phyloP scores from a whole-genome alignment of 2,329 filamentous ascomycete genomes.

The Tolypocladium sp. region DNA sequence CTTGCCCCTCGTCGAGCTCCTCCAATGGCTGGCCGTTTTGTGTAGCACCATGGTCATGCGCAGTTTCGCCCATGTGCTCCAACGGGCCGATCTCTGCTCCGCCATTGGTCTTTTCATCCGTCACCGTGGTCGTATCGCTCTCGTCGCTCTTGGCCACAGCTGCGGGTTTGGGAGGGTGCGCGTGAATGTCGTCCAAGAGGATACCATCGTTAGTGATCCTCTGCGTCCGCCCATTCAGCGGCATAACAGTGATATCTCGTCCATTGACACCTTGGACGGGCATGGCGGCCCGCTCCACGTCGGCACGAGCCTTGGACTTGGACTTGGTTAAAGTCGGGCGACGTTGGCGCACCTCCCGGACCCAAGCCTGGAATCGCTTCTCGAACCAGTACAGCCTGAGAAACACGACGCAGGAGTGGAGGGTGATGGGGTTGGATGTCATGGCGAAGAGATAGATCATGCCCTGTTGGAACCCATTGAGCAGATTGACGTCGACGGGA shows the following conservation, averaged over 20 bases:
- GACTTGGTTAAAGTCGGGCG: conserved; percentile 57
- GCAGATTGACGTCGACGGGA: conserved; percentile 57
- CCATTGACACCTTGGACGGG: conserved; percentile 56
- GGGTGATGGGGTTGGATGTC: conserved; percentile 72
- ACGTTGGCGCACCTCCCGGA: conserved; percentile 58
- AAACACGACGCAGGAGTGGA: conserved; percentile 82
- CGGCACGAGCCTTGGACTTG: conserved; percentile 37
- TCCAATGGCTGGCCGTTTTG: not conserved
- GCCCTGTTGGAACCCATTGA: conserved; percentile 66
- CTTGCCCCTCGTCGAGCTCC: not conserved
- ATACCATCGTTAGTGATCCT: conserved; percentile 55
- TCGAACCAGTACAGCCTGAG: conserved; percentile 97
- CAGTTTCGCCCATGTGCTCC: conserved; percentile 1
- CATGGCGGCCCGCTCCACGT: conserved; percentile 25
- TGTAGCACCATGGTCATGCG: not conserved
- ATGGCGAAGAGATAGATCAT: conserved; percentile 64
- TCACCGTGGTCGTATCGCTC: conserved; percentile 27
- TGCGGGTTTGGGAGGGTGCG: conserved; percentile 15
- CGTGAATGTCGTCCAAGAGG: conserved; percentile 31
- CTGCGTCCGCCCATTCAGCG: conserved; percentile 41
- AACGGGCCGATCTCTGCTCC: not conserved
- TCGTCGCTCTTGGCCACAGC: conserved; percentile 17
- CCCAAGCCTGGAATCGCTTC: conserved; percentile 83
- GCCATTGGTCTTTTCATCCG: conserved; percentile 15
- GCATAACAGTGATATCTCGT: conserved; percentile 57